phyloP scores from a whole-genome alignment of 805 yeast genomes.

The Wickerhamiella qilinensis region DNA sequence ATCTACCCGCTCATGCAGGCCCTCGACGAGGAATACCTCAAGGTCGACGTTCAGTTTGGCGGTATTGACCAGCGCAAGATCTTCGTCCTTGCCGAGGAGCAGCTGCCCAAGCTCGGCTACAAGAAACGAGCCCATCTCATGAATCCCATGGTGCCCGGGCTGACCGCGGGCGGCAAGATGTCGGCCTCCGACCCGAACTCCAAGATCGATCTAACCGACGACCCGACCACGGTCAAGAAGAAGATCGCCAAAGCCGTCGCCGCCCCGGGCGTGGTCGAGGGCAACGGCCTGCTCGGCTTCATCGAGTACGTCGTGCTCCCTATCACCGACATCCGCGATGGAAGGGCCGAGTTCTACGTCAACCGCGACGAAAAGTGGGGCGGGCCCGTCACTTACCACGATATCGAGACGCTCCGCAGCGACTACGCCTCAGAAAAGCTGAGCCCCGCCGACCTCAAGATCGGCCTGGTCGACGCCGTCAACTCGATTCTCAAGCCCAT shows the following conservation, averaged over 20 bases:
- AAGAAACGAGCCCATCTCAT: slow-evolving; percentile 95
- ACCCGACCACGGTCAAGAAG: slow-evolving; percentile 74
- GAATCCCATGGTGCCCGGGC: slow-evolving; percentile 99
- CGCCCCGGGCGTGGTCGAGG: slow-evolving; percentile 85
- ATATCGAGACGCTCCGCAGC: slow-evolving; percentile 50
- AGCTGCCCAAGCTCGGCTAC: slow-evolving; percentile 73
- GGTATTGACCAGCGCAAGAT: slow-evolving; percentile 99
- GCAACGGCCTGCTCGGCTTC: slow-evolving; percentile 80
- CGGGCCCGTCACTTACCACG: slow-evolving; percentile 63
- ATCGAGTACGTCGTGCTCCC: slow-evolving; percentile 75
- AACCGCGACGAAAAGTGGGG: slow-evolving; percentile 96
- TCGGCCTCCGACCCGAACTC: slow-evolving; percentile 98
- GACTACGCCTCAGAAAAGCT: slow-evolving; percentile 62
- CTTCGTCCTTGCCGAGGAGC: slow-evolving; percentile 92
- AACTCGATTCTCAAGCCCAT: slow-evolving; percentile 72
- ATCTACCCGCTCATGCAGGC: slow-evolving; percentile 99
- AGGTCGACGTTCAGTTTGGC: slow-evolving; percentile 89
- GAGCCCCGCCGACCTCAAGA: slow-evolving; percentile 85
- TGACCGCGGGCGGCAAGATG: slow-evolving; percentile 94
- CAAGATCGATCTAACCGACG: slow-evolving; percentile 83
- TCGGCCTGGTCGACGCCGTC: slow-evolving; percentile 79
- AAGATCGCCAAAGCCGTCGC: slow-evolving; percentile 86
- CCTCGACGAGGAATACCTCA: slow-evolving; percentile 80
- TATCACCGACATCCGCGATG: slow-evolving; percentile 53
- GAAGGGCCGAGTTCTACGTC: slow-evolving; percentile 48